phyloP scores from a whole-genome alignment of 495 filamentous ascomycete species.

The Amphirosellinia nigrospora region DNA sequence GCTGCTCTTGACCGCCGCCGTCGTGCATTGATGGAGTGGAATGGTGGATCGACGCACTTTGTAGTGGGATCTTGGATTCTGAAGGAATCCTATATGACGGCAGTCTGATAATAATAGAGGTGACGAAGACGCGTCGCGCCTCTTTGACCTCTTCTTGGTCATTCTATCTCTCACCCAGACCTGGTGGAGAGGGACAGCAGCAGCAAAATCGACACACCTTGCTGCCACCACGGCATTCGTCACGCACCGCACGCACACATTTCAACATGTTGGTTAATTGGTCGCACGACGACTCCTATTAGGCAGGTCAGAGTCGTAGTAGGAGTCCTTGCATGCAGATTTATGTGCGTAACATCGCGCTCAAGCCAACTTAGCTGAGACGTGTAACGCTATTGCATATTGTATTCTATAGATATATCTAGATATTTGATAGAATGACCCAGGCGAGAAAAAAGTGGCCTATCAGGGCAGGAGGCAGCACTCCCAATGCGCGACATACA shows the following conservation, averaged over 20 bases:
- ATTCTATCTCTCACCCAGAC: conserved; percentile 4
- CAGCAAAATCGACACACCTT: not conserved
- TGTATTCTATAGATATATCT: conserved; percentile 26
- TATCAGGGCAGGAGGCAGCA: conserved; percentile 23
- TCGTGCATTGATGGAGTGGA: not conserved
- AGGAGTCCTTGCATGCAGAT: conserved; percentile 26
- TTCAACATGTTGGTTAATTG: conserved; percentile 9
- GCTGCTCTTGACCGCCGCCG: not conserved
- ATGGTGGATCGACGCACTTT: conserved; percentile 11
- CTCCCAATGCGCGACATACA: conserved; percentile 22
- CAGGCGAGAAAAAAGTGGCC: conserved; percentile 11
- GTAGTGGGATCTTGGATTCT: conserved; percentile 5
- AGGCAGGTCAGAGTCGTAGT: conserved; percentile 28
- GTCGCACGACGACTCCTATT: conserved; percentile 9
- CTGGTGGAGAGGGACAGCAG: not conserved
- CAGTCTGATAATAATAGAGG: not conserved
- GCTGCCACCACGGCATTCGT: conserved; percentile 5
- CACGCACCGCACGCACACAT: not conserved
- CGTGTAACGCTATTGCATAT: conserved; percentile 29
- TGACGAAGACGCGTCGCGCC: not conserved
- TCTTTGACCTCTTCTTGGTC: not conserved
- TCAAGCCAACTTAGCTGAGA: conserved; percentile 25
- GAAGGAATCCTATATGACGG: conserved; percentile 17
- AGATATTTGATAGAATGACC: conserved; percentile 11
- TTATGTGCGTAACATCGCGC: conserved; percentile 29